Base-by-base conservation (phyloP, 2,329 filamentous ascomycete species). In the Xylaria multiplex region DNA sequence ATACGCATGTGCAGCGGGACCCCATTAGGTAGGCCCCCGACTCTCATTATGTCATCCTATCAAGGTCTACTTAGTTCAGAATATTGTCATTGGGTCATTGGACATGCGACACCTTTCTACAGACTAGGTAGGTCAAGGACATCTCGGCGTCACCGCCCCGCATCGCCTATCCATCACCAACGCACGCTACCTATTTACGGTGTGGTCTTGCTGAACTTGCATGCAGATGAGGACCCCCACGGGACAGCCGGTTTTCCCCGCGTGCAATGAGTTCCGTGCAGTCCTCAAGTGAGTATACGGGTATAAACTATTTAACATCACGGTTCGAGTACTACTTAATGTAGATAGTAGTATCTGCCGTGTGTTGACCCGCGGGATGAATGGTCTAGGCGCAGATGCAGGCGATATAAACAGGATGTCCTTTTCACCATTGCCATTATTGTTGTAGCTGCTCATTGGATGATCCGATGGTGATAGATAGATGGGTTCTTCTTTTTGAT, bases 161-260 rank as follows among this genome's bases (percentile, higher is more conserved):
- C 61, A 63, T 58, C 54, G 53, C 54, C 40, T 58, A 27, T 35
- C 40, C 46, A 42, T 30, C 59, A 24, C 46, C 40, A 62, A 53
- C 37, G 2, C 54, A 46, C 53, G 46, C 53, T 57, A 52, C 43
- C 52, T 61, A 16, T 58, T 62, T 62, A 62, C 63, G 58, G 63
- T 66, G 59, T 59, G 50, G 59, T 46, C 54, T 14, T 55, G 64
- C 40, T 60, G 65, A 53, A 45, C 46, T 52, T 24, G 65, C 65
- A 64, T 64, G 56, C 57, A 62, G 62, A 40, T 27, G 43, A 45
- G n/a, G 24, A 46, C 61, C 65, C 65, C 65, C 61, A 69, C 64
- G 66, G 40, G 63, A 59, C 56, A 56, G 40, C 64, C 66, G 64
- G 57, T 64, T 69, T 64, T 59, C 60, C 66, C 66, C 64, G 64